phyloP scores from a whole-genome alignment of 2,329 filamentous ascomycete species.

The Xylaria sp. region DNA sequence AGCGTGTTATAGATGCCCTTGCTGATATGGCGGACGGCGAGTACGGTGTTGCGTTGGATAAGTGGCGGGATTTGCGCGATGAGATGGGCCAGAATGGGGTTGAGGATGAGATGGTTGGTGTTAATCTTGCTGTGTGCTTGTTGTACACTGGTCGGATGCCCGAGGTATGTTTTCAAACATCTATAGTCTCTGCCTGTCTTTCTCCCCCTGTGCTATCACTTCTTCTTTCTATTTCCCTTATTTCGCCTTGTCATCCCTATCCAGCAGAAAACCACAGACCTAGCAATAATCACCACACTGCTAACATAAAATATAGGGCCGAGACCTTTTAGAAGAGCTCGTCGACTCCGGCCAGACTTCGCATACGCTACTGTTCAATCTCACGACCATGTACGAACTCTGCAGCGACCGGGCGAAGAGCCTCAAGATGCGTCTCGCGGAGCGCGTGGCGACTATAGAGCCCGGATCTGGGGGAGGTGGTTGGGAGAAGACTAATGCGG shows the following conservation, averaged over 20 bases:
- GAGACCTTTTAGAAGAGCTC: slow-evolving; percentile 72
- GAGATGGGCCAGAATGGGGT: slow-evolving; percentile 55
- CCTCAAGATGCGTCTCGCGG: slow-evolving; percentile 77
- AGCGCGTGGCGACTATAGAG: slow-evolving; percentile 71
- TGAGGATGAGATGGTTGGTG: slow-evolving; percentile 75
- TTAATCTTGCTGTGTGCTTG: slow-evolving; percentile 86
- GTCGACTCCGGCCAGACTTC: slow-evolving; percentile 74
- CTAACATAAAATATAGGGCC: slow-evolving; percentile 61
- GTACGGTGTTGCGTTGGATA: slow-evolving; percentile 70
- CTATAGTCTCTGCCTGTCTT: no score
- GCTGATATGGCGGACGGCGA: slow-evolving; percentile 82
- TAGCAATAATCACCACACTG: background rate
- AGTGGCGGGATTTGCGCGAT: slow-evolving; percentile 67
- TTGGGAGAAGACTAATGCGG: slow-evolving; percentile 76
- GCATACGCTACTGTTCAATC: slow-evolving; percentile 85
- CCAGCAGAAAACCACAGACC: background rate
- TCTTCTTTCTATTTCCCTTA: background rate
- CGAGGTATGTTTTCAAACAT: slow-evolving; percentile 64
- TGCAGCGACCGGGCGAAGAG: slow-evolving; percentile 80
- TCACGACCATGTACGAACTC: slow-evolving; percentile 91
- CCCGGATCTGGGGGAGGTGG: slow-evolving; percentile 62
- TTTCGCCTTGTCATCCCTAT: background rate
- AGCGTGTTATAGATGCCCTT: slow-evolving; percentile 71
- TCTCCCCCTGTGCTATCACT: no score
- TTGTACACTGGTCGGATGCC: slow-evolving; percentile 83